Evolutionary conservation across 805 yeast genomes (phyloP), one percentile per base, ranked within the genome.

Genomic region (Groenewaldozyma tartarivorans): DNA sequence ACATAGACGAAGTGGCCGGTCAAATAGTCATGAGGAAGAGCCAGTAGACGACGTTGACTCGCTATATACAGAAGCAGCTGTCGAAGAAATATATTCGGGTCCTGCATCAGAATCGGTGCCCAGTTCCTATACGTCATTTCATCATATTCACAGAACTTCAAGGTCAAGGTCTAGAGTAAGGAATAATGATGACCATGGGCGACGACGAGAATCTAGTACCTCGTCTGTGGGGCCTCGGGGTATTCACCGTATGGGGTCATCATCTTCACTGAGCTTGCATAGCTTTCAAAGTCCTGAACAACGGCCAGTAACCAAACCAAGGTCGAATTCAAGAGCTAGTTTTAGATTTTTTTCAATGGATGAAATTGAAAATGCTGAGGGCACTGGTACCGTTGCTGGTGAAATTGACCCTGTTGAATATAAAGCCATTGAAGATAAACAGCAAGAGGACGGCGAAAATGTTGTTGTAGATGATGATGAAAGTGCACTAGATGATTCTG

Each of bases 281-380:
- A 33, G 20, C 19, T 15, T 33, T 15, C 15, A 20, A n/a, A 9
- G 11, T 24, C 36, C 17, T 17, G 21, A 9, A 5, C n/a, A n/a
- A n/a, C n/a, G n/a, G n/a, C n/a, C n/a, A n/a, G 21, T 11, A 6
- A 6, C 39, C 11, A 35, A 41, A 17, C 11, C 38, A 19, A 35
- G 55, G 16, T 42, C 55, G 1, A 52, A 51, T 20, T 44, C 51
- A 5, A 36, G 45, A 5, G 43, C 53, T 5, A 67, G 78, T 41
- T 90, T 92, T 64, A 73, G 77, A 46, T 90, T 88, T 57, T 90
- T 90, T 61, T 77, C 90, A 7, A 68, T 81, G 3, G 85, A 82
- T 42, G 92, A 86, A 49, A 79, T 90, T 35, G 88, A 81, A 52
- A 68, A 72, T 38, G 96, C 97, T 0, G 92, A 83, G 40, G 96